Conservation (phyloP, 495 filamentous ascomycete species). For the Talaromyces wortmannii region DNA sequence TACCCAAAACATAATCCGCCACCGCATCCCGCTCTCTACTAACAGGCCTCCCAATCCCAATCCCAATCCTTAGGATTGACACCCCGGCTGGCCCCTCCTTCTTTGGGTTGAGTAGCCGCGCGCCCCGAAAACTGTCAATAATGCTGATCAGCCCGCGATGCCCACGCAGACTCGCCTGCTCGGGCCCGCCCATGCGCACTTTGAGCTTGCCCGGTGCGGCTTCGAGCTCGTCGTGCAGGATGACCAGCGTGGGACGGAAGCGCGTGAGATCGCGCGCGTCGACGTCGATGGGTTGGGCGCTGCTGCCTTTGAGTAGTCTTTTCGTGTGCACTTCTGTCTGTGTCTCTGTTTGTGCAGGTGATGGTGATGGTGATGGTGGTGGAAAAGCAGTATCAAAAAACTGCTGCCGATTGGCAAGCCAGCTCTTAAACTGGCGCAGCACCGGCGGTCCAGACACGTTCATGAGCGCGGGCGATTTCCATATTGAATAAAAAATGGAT, state of each 20-base stretch:
- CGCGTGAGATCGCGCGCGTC: conserved; percentile 24
- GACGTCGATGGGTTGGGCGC: conserved; percentile 3
- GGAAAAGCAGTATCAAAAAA: conserved; percentile 12
- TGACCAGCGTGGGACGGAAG: conserved; percentile 45
- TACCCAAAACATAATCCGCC: conserved; percentile 59
- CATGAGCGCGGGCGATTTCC: conserved; percentile 67
- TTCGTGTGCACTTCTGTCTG: background rate
- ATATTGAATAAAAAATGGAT: conserved; percentile 52
- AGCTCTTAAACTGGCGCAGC: conserved; percentile 28
- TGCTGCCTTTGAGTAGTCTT: background rate
- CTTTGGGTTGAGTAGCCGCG: conserved; percentile 15
- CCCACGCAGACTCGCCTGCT: conserved; percentile 51
- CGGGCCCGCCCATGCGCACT: conserved; percentile 44
- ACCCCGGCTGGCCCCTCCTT: conserved; percentile 5
- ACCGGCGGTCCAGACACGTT: conserved; percentile 57
- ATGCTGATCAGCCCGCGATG: conserved; percentile 77
- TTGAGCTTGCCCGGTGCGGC: conserved; percentile 57
- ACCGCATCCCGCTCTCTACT: conserved; percentile 51
- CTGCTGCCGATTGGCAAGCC: conserved; percentile 38
- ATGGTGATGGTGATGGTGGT: background rate
- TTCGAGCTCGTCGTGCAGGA: conserved; percentile 84
- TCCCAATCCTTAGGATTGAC: conserved; percentile 48
- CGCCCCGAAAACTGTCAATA: conserved; percentile 36
- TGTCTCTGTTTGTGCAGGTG: background rate
- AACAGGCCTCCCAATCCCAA: conserved; percentile 67